These are phyloP conservation scores for Fusarium vanettenii DNA, from an alignment of 2,329 filamentous ascomycete species.

Conservation along the genomic window DNA sequence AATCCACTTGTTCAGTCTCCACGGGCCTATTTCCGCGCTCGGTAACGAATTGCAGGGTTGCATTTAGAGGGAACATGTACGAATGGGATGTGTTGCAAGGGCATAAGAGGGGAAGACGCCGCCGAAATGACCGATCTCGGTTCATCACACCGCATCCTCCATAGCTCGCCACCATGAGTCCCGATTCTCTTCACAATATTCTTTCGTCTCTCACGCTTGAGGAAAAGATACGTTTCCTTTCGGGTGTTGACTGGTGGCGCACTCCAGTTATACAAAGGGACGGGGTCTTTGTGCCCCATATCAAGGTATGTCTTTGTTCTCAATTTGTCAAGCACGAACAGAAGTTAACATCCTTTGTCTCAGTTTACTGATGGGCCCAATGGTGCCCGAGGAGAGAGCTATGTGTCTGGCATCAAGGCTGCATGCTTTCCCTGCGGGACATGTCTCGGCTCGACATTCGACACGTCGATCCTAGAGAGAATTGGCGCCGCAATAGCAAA, in stretches of 20 bases:
- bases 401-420: neutral
- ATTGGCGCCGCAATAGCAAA: neutral
- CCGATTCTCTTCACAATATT: neutral
- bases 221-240: neutral
- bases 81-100: neutral
- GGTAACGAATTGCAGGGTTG: neutral
- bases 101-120: neutral
- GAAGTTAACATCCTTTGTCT: neutral
- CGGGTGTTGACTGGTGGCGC: neutral
- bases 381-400: neutral
- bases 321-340: neutral
- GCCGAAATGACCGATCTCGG: neutral
- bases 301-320: neutral
- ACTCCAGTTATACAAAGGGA: neutral
- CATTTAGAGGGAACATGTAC: neutral
- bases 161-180: neutral
- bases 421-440: neutral
- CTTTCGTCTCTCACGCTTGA: neutral
- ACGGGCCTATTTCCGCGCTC: neutral
- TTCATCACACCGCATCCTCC: neutral
- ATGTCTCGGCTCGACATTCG: neutral
- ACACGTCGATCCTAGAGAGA: neutral
- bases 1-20: neutral
- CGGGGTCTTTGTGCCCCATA: neutral
- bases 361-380: neutral